These are phyloP conservation scores for Juglanconis sp. DNA, from an alignment of 2,329 filamentous ascomycete genomes.

Conservation along the genomic window DNA sequence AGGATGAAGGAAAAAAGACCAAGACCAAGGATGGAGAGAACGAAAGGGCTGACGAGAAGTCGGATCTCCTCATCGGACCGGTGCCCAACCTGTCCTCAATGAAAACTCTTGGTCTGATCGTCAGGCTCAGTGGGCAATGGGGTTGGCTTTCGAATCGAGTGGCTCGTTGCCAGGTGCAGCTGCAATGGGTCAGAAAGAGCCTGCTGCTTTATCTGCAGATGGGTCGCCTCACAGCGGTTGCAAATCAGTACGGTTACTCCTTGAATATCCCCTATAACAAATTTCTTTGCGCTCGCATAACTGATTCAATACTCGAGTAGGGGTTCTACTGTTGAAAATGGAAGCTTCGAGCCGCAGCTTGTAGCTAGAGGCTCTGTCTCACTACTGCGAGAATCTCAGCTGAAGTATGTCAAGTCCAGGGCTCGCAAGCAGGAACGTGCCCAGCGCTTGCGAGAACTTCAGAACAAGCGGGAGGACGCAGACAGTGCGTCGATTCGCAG, in stretches of 20 bases:
- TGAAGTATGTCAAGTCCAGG: neutral
- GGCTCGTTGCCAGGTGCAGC: neutral
- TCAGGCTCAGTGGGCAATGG: neutral
- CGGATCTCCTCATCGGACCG: neutral
- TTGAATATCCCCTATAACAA: too few species aligned
- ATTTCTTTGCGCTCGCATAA: too few species aligned
- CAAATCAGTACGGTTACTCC: neutral
- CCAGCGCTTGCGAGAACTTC: neutral
- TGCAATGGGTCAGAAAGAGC: conserved; percentile 1
- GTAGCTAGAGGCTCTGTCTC: neutral
- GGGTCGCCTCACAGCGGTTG: neutral
- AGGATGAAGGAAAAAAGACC: neutral
- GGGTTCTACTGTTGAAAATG: neutral
- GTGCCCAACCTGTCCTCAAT: conserved; percentile 5
- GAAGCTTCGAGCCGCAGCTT: conserved; percentile 8
- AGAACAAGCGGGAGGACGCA: neutral
- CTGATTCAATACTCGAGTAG: neutral
- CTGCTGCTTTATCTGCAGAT: conserved; percentile 9
- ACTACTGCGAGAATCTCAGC: neutral
- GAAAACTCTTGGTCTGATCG: neutral
- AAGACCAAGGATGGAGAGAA: neutral
- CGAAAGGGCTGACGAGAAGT: neutral
- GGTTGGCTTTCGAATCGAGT: neutral
- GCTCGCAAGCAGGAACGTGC: neutral
- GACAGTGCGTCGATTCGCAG: neutral